Evolutionary conservation across 2,329 filamentous ascomycete species (phyloP).

Genomic region (Pseudogymnoascus sp.): DNA sequence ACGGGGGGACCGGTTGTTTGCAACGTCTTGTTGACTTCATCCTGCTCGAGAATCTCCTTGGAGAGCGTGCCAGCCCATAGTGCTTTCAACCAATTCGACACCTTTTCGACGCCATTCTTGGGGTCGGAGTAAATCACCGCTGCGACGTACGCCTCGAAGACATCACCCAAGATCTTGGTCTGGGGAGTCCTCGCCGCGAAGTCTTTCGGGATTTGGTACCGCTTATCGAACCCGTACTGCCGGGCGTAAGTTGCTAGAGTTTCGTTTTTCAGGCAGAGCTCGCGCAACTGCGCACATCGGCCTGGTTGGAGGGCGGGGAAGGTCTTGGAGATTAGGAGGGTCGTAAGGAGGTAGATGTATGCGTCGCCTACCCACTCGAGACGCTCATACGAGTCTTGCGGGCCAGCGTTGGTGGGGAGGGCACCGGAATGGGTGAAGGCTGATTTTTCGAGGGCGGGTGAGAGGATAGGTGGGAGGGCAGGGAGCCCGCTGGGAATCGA

Average conservation of each 20-base stretch:
- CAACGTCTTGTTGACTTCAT: conserved; percentile 18
- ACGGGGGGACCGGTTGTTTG: not conserved
- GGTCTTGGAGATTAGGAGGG: conserved; percentile 66
- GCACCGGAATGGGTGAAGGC: conserved; percentile 57
- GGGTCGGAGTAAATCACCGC: conserved; percentile 67
- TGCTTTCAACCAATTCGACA: conserved; percentile 64
- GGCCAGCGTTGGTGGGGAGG: conserved; percentile 24
- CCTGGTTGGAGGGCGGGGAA: conserved; percentile 63
- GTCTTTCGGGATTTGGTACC: conserved; percentile 50
- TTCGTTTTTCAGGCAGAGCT: conserved; percentile 73
- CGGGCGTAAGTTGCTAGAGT: conserved; percentile 65
- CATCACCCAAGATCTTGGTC: conserved; percentile 72
- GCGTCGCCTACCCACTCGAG: conserved; percentile 88
- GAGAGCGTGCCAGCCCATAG: conserved; percentile 66
- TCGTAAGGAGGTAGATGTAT: conserved; percentile 72
- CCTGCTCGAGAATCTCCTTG: conserved; percentile 44
- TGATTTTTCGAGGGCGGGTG: conserved; percentile 53
- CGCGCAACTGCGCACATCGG: conserved; percentile 67
- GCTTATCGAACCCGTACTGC: conserved; percentile 64
- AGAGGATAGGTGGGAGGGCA: conserved; percentile 54
- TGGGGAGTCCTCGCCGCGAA: conserved; percentile 33
- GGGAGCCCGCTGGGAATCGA: conserved; percentile 47
- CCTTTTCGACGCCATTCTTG: conserved; percentile 52
- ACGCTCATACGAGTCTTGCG: conserved; percentile 60
- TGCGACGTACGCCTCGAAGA: conserved; percentile 87